Percentiles rank a stretch among this genome's conserved stretches.
phyloP scores from a whole-genome alignment of 345 rosid genomes.

The Xanthoceras sorbifolium region DNA sequence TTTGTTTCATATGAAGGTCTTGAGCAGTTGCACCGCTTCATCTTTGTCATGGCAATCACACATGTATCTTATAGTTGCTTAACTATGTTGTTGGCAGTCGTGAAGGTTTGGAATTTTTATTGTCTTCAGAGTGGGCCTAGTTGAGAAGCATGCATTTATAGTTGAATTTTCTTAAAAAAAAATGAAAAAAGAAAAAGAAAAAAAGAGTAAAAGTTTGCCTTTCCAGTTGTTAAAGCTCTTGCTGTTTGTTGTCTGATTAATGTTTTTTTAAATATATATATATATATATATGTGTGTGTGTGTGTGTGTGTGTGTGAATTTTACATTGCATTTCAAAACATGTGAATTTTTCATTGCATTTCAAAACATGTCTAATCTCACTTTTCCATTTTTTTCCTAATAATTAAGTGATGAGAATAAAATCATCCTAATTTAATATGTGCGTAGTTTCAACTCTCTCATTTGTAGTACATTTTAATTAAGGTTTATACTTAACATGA shows the following conservation, averaged over 20 bases:
- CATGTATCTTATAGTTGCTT: constrained; percentile 94
- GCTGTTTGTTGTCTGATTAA: constrained; percentile 2
- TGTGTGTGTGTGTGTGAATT: background rate
- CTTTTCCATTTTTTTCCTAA: background rate
- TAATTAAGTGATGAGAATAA: background rate
- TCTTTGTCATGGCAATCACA: constrained; percentile 96
- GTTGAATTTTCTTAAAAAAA: background rate
- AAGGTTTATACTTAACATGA: background rate
- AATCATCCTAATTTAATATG: background rate
- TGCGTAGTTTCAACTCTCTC: background rate
- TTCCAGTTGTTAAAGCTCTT: background rate
- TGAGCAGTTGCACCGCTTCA: constrained; percentile 96
- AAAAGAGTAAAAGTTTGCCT: background rate
- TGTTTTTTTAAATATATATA: background rate
- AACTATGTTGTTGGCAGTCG: constrained; percentile 90
- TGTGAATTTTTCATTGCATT: background rate
- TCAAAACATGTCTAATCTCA: background rate
- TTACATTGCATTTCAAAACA: background rate
- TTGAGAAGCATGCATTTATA: constrained; percentile 8
- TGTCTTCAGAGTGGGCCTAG: constrained; percentile 1
- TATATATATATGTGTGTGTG: background rate
- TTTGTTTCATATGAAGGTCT: constrained; percentile 92
- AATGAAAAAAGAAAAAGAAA: too few species aligned
- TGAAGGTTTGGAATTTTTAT: constrained; percentile 61
- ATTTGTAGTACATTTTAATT: background rate